Conservation (phyloP, 495 filamentous ascomycete species). For the Paragyromitra xinjiangensis region DNA sequence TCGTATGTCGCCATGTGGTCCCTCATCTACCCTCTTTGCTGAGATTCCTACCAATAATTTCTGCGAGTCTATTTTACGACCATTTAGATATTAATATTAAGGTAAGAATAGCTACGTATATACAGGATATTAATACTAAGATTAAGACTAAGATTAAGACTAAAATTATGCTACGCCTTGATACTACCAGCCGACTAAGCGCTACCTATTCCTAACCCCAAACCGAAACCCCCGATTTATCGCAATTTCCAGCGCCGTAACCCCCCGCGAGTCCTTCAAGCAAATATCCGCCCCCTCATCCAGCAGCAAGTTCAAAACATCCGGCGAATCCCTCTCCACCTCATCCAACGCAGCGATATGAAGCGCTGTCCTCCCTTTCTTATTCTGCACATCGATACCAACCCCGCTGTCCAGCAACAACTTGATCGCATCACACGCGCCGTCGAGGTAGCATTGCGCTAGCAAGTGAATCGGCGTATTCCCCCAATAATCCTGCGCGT, state of each 20-base stretch:
- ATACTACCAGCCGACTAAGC: background rate
- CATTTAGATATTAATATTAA: too few species aligned
- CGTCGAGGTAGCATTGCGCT: conserved; percentile 30
- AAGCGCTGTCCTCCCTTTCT: conserved; percentile 48
- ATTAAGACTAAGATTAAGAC: conserved; percentile 4
- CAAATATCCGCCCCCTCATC: conserved; percentile 39
- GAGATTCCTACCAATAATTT: too few species aligned
- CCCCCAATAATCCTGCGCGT: conserved; percentile 37
- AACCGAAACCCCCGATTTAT: conserved; percentile 40
- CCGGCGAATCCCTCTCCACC: conserved; percentile 38
- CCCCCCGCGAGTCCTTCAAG: conserved; percentile 17
- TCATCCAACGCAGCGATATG: conserved; percentile 47
- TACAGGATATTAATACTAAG: background rate
- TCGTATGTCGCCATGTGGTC: too few species aligned
- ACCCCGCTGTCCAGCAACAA: conserved; percentile 26
- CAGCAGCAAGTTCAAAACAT: conserved; percentile 41
- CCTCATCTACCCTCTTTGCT: too few species aligned
- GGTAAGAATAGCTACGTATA: background rate
- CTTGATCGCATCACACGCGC: conserved; percentile 39
- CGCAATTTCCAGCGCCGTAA: conserved; percentile 39
- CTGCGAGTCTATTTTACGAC: too few species aligned
- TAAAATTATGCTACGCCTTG: background rate
- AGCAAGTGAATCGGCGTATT: conserved; percentile 43
- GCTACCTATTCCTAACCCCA: conserved; percentile 12
- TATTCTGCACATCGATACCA: conserved; percentile 44